Evolutionary conservation across 257 asterid species (phyloP).

Genomic region (Solanum virginianum): DNA sequence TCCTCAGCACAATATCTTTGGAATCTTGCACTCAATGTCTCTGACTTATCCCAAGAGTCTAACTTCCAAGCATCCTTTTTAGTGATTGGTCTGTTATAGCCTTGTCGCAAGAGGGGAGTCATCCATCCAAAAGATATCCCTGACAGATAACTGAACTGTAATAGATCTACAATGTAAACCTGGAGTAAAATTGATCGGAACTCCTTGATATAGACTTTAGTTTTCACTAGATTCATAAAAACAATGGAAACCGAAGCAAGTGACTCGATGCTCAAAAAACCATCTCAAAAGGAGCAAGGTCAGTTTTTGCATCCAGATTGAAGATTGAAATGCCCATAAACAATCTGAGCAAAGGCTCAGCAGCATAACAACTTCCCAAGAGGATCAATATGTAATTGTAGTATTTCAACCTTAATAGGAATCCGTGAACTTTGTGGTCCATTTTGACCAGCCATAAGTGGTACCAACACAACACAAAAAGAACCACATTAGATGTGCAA

Average conservation of each 20-base stretch:
- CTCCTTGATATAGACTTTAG: no score
- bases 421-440: constrained; percentile 27
- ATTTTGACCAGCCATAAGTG: constrained; percentile 41
- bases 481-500: constrained; percentile 47
- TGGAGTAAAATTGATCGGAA: no score
- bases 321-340: constrained; percentile 50
- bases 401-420: constrained; percentile 42
- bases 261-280: no score
- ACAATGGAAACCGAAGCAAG: no score
- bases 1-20: constrained; percentile 72
- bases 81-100: constrained; percentile 61
- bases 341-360: constrained; percentile 53
- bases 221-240: no score
- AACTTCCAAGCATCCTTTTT: constrained; percentile 80
- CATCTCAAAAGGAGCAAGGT: constrained; percentile 77
- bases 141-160: constrained; percentile 41
- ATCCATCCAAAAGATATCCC: constrained; percentile 74
- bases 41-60: constrained; percentile 79
- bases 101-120: constrained; percentile 80
- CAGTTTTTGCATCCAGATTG: constrained; percentile 37
- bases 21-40: constrained; percentile 42
- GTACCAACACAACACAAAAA: constrained; percentile 49
- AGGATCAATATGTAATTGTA: constrained; percentile 45
- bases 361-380: constrained; percentile 50
- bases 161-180: constrained; percentile 40